Evolutionary conservation across 179 eudicot species (phyloP).

Genomic region (Nepenthes alata): DNA sequence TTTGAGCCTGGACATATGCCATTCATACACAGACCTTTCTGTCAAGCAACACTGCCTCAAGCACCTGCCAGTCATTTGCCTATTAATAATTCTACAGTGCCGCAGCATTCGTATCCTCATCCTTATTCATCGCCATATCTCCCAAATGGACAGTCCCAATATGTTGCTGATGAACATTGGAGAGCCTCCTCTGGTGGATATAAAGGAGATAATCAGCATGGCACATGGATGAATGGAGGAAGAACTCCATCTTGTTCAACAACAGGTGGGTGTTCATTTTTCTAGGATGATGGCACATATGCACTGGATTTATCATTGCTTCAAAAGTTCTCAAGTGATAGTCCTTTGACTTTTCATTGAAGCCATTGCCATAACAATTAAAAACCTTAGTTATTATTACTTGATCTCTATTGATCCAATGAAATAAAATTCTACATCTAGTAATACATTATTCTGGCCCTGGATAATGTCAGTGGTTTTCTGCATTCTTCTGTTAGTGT

Average conservation of each 20-base stretch:
- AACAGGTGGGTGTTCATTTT: constrained; percentile 14
- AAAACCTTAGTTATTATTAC: background rate
- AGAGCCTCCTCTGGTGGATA: constrained; percentile 44
- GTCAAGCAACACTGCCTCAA: constrained; percentile 35
- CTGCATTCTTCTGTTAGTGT: too few species aligned
- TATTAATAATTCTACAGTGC: constrained; percentile 40
- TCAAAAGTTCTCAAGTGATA: background rate
- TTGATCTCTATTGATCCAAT: background rate
- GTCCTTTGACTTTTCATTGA: background rate
- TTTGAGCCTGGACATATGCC: constrained; percentile 39
- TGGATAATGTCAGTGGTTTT: too few species aligned
- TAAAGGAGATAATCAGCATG: constrained; percentile 35
- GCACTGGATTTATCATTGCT: background rate
- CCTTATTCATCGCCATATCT: constrained; percentile 37
- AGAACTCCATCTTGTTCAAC: constrained; percentile 34
- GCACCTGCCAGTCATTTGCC: constrained; percentile 31
- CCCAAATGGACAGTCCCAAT: constrained; percentile 43
- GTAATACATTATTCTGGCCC: too few species aligned
- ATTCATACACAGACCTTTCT: constrained; percentile 40
- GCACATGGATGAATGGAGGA: constrained; percentile 52
- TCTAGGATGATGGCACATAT: background rate
- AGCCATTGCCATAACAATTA: background rate
- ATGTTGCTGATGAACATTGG: constrained; percentile 59
- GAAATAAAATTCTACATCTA: background rate
- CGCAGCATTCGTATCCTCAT: constrained; percentile 42